Evolutionary conservation across 257 asterid genomes (phyloP).

Genomic region (Solanum infundibuliforme): DNA sequence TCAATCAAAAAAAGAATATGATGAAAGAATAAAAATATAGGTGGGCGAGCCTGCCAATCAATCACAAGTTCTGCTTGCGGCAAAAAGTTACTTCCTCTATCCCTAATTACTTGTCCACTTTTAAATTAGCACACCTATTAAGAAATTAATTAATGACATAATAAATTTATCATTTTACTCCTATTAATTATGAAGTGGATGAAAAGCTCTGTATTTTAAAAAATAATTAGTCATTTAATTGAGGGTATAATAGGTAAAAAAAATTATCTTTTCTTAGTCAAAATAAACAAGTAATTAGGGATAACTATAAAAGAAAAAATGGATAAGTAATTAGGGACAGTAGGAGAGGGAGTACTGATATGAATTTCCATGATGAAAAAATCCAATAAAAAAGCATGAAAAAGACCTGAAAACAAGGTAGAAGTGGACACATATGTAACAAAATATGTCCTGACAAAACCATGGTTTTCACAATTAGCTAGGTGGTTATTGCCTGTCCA

Average conservation of each 20-base stretch:
- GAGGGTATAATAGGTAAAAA: too few species aligned
- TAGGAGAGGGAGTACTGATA: not conserved
- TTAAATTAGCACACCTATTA: too few species aligned
- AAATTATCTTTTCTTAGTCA: too few species aligned
- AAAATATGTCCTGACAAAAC: constrained; percentile 21
- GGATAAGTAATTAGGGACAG: too few species aligned
- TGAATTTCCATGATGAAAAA: not conserved
- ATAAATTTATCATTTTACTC: too few species aligned
- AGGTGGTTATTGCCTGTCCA: constrained; percentile 3
- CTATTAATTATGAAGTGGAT: too few species aligned
- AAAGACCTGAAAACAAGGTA: not conserved
- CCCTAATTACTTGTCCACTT: too few species aligned
- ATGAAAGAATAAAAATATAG: not conserved
- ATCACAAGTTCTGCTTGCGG: not conserved
- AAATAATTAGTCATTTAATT: too few species aligned
- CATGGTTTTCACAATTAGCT: constrained; percentile 24
- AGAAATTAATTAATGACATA: too few species aligned
- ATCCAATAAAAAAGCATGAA: not conserved
- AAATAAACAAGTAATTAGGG: rapidly evolving
- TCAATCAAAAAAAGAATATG: not conserved
- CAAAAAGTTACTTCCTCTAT: not conserved
- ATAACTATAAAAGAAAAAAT: too few species aligned
- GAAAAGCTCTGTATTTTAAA: too few species aligned
- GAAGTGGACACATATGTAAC: not conserved
- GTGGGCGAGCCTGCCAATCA: not conserved